Evolutionary conservation across 2,329 filamentous ascomycete genomes (phyloP), one percentile per base, ranked within the genome.

Genomic region (Alternaria atra): DNA sequence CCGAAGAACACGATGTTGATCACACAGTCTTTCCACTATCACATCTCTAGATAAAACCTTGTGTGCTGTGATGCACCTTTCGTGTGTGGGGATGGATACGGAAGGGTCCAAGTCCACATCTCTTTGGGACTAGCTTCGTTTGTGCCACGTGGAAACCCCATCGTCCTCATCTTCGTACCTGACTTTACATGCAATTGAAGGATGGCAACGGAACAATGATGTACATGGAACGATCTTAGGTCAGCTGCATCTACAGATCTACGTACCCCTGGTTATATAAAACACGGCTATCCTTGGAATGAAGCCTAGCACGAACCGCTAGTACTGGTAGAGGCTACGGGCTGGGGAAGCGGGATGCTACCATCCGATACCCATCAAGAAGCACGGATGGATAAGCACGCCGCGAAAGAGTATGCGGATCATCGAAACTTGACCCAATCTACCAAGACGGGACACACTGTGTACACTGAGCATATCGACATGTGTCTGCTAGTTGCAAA

Each of bases 281-380:
- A 50, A 50, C 46, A 50, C 46, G 46, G 46, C 30, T 50, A 50
- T 50, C 46, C 46, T 50, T 25, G 46, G 32, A 50, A 17, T 17
- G 20, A 50, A 12, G 46, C 17, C 30, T 50, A 50, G 46, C 46
- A 50, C 32, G 46, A 37, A 9, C 46, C 46, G 30, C 46, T 42
- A 37, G 30, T 35, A 40, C 39, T 51, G 17, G 48, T 34, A 32
- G 27, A 47, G 20, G 55, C 55, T 37, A 59, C 56, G 46, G 56
- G 56, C 56, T 43, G 56, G 56, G 55, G 56, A 59, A 59, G 43
- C 52, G 56, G 52, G 43, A 59, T 55, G 52, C 34, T 40, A 30
- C 13, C 40, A 54, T 44, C 12, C 20, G 40, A 54, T 44, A 7
- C 15, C 15, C 37, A 35, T 46, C 52, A 27, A 54, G 27, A 32